phyloP scores from a whole-genome alignment of 2,329 filamentous ascomycete genomes.

The Microdochium paspali region DNA sequence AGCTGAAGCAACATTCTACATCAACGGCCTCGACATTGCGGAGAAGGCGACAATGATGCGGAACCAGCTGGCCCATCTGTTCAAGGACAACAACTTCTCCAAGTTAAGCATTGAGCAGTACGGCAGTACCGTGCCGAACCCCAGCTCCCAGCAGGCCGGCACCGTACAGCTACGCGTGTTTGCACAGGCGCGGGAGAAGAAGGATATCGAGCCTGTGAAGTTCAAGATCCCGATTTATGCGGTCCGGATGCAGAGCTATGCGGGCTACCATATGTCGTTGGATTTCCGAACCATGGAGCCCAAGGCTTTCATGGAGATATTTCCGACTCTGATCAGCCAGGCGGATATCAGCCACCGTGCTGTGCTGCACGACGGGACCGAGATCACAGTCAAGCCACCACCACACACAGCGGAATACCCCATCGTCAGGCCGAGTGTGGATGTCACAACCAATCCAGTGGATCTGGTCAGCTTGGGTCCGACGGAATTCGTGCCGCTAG shows the following conservation, averaged over 20 bases:
- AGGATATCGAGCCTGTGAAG: constrained; percentile 11
- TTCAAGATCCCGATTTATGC: constrained; percentile 25
- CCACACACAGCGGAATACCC: constrained; percentile 5
- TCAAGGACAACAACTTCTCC: constrained; percentile 20
- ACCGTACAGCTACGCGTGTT: constrained; percentile 13
- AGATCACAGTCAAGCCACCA: constrained; percentile 1
- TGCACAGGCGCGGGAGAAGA: constrained; percentile 16
- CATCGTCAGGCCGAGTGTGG: not conserved
- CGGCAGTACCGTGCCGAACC: constrained; percentile 8
- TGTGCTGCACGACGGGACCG: constrained; percentile 3
- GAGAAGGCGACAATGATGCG: constrained; percentile 14
- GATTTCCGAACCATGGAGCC: constrained; percentile 32
- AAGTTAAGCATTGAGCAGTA: constrained; percentile 22
- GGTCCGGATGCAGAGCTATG: constrained; percentile 29
- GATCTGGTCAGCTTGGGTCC: constrained; percentile 3
- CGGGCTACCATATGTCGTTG: constrained; percentile 32
- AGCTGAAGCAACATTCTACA: constrained; percentile 14
- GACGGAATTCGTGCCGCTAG: constrained; percentile 1
- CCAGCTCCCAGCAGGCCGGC: constrained; percentile 12
- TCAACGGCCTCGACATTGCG: constrained; percentile 14
- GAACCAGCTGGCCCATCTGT: constrained; percentile 11
- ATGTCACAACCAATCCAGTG: not conserved
- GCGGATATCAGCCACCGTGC: constrained; percentile 2
- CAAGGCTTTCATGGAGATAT: constrained; percentile 32
- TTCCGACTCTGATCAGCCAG: constrained; percentile 20